Evolutionary conservation across 108 stramenopile genomes (phyloP).

Genomic region (Nitzschia sp.): DNA sequence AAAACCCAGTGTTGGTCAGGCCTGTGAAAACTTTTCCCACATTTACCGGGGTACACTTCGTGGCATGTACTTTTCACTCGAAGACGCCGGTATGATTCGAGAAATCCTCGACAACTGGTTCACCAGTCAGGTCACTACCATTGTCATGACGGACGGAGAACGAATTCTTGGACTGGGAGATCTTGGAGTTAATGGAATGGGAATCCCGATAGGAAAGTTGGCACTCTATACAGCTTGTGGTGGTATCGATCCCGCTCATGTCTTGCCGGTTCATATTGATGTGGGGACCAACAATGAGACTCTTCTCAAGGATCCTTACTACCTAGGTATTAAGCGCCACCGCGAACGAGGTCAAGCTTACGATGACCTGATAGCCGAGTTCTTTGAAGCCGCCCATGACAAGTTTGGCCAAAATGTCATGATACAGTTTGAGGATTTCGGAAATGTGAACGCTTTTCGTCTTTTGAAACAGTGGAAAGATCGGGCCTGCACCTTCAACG

Average conservation of each 20-base stretch:
- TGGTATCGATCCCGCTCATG: constrained; percentile 59
- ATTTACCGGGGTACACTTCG: constrained; percentile 71
- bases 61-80: constrained; percentile 68
- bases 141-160: constrained; percentile 91
- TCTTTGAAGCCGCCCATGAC: constrained; percentile 56
- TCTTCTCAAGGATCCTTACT: constrained; percentile 53
- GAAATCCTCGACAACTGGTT: constrained; percentile 93
- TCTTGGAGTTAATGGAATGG: constrained; percentile 92
- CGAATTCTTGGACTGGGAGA: constrained; percentile 93
- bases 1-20: constrained; percentile 22
- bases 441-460: constrained; percentile 61
- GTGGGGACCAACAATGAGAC: constrained; percentile 73
- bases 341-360: constrained; percentile 49
- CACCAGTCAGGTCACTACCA: constrained; percentile 78
- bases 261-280: constrained; percentile 69
- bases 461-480: constrained; percentile 56
- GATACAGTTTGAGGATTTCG: constrained; percentile 81
- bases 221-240: constrained; percentile 77
- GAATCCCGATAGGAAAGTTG: constrained; percentile 91
- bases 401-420: constrained; percentile 41
- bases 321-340: constrained; percentile 54
- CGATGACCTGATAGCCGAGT: constrained; percentile 41
- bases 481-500: constrained; percentile 2
- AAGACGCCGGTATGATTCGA: constrained; percentile 82
- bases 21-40: constrained; percentile 27